phyloP scores from a whole-genome alignment of 495 filamentous ascomycete species.

The Xylaria nigripes region DNA sequence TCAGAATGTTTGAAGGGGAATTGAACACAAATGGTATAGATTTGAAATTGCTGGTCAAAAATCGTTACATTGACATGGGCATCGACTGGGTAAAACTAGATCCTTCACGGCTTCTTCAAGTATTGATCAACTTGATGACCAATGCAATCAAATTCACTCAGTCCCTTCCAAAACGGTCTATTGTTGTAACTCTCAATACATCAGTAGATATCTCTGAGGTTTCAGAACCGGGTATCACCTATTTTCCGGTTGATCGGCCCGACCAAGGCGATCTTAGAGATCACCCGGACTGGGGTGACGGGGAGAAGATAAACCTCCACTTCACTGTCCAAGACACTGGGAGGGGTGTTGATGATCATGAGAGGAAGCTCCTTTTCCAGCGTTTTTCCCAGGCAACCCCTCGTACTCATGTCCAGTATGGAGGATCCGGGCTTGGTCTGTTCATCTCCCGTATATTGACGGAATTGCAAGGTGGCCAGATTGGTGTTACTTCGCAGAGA shows the following conservation, averaged over 20 bases:
- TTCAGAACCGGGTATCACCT: constrained; percentile 32
- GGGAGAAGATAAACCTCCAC: constrained; percentile 60
- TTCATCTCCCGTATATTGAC: constrained; percentile 74
- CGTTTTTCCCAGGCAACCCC: constrained; percentile 73
- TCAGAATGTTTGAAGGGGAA: constrained; percentile 82
- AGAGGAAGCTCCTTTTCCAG: constrained; percentile 68
- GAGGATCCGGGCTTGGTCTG: constrained; percentile 72
- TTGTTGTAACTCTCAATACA: constrained; percentile 63
- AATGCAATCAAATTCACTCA: constrained; percentile 80
- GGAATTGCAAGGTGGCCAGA: constrained; percentile 76
- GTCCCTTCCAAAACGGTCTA: constrained; percentile 47
- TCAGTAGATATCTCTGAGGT: constrained; percentile 46
- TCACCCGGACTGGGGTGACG: constrained; percentile 57
- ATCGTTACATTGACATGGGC: constrained; percentile 51
- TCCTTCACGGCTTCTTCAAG: constrained; percentile 67
- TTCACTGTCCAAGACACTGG: constrained; percentile 75
- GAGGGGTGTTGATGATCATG: constrained; percentile 62
- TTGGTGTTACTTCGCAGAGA: constrained; percentile 64
- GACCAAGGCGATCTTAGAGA: constrained; percentile 45
- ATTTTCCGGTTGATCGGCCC: constrained; percentile 47
- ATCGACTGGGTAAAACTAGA: constrained; percentile 75
- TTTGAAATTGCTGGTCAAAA: constrained; percentile 58
- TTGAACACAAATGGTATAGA: constrained; percentile 62
- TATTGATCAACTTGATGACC: constrained; percentile 68
- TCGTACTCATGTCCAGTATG: constrained; percentile 71